phyloP scores from a whole-genome alignment of 352 stramenopile genomes.

The Phytophthora lateralis region DNA sequence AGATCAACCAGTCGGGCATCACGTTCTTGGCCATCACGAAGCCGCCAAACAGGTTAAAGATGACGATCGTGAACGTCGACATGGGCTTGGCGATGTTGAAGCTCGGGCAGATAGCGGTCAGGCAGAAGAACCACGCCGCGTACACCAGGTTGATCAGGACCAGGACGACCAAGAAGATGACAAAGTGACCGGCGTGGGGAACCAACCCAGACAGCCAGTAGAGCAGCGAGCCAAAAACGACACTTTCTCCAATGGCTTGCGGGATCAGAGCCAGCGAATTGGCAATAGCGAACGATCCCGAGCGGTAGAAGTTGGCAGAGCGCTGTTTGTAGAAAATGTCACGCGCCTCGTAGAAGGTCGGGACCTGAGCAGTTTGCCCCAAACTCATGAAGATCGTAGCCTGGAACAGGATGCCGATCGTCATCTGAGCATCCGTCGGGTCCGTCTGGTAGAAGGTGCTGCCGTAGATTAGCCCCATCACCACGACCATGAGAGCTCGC shows the following conservation, averaged over 20 bases:
- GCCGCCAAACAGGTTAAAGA: slow-evolving; percentile 54
- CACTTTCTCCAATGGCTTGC: slow-evolving; percentile 49
- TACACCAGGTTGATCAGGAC: slow-evolving; percentile 43
- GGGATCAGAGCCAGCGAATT: slow-evolving; percentile 35
- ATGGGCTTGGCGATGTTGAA: slow-evolving; percentile 48
- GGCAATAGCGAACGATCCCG: slow-evolving; percentile 70
- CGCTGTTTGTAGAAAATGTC: slow-evolving; percentile 85
- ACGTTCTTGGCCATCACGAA: slow-evolving; percentile 60
- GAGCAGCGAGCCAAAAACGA: slow-evolving; percentile 76
- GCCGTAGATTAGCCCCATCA: slow-evolving; percentile 57
- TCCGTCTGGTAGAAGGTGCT: slow-evolving; percentile 57
- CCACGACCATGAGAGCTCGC: slow-evolving; percentile 41
- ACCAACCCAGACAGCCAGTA: slow-evolving; percentile 80
- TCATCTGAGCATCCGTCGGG: slow-evolving; percentile 38
- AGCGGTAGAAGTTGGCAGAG: slow-evolving; percentile 75
- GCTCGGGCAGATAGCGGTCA: slow-evolving; percentile 38
- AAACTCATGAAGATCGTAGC: slow-evolving; percentile 81
- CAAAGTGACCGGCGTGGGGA: slow-evolving; percentile 23
- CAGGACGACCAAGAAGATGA: slow-evolving; percentile 42
- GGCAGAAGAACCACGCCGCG: slow-evolving; percentile 40
- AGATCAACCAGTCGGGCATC: slow-evolving; percentile 57
- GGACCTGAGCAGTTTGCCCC: slow-evolving; percentile 73
- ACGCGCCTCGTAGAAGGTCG: slow-evolving; percentile 69
- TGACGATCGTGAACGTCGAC: slow-evolving; percentile 38
- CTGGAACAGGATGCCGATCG: slow-evolving; percentile 83